Conservation (phyloP, 1,284 basidiomycete species). For the Puccinia triticina region DNA sequence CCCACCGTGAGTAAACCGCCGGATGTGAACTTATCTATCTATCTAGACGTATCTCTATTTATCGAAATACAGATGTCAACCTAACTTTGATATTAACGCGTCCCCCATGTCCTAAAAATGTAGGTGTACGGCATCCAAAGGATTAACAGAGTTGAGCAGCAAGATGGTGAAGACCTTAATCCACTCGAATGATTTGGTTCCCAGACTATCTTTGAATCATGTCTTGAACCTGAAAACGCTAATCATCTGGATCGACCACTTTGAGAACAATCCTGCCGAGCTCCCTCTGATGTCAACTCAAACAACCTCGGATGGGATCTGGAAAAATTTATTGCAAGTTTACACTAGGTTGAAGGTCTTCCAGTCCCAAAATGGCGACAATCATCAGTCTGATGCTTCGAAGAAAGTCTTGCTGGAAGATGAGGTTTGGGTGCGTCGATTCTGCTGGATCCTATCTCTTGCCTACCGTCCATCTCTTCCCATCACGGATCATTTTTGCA, state of each 20-base stretch:
- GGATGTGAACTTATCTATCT: conserved; percentile 38
- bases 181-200: conserved; percentile 78
- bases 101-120: too few species aligned
- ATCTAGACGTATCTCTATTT: conserved; percentile 67
- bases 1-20: conserved; percentile 41
- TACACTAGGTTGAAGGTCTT: not conserved
- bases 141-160: conserved; percentile 21
- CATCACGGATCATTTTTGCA: not conserved
- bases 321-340: conserved; percentile 17
- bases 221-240: conserved; percentile 62
- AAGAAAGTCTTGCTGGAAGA: conserved; percentile 1
- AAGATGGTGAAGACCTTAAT: conserved; percentile 71
- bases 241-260: conserved; percentile 29
- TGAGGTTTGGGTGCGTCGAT: conserved; percentile 25
- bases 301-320: not conserved
- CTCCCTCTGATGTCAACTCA: not conserved
- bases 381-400: not conserved
- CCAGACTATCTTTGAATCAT: conserved; percentile 74
- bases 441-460: not conserved
- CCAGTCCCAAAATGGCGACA: not conserved
- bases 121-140: conserved; percentile 26
- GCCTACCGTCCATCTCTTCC: not conserved
- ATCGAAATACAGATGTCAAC: conserved; percentile 67
- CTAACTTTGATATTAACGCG: conserved; percentile 62
- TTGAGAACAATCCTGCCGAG: conserved; percentile 2